A percentile compares a stretch with the other conserved stretches of the same genome.
These are phyloP conservation scores for Nicotiana sylvestris DNA, from an alignment of 257 asterid genomes.

Conservation along the genomic window DNA sequence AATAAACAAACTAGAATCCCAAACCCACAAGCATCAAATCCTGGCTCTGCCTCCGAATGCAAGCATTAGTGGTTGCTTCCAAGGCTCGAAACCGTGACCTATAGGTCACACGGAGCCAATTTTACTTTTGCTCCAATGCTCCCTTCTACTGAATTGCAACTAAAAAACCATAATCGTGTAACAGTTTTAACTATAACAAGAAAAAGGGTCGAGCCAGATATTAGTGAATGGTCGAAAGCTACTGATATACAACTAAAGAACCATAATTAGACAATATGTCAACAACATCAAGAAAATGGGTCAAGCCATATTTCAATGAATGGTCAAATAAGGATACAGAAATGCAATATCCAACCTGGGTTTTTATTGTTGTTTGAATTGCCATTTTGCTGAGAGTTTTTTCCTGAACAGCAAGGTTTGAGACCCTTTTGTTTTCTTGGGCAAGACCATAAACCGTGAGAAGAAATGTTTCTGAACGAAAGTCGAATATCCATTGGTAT, in stretches of 20 bases:
- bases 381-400: conserved; percentile 33
- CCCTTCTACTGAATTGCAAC: not conserved
- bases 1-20: no score
- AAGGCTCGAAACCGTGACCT: no score
- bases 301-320: not conserved
- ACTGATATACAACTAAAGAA: not conserved
- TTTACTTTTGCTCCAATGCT: no score
- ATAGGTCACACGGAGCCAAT: no score
- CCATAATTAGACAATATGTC: not conserved
- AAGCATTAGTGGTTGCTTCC: no score
- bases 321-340: not conserved
- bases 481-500: conserved; percentile 48
- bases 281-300: not conserved
- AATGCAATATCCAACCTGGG: no score
- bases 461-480: conserved; percentile 33
- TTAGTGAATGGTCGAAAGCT: not conserved
- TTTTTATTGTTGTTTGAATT: conserved; percentile 18
- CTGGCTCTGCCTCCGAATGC: no score
- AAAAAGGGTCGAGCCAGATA: not conserved
- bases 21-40: no score
- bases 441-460: conserved; percentile 21
- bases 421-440: conserved; percentile 27
- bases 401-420: conserved; percentile 37
- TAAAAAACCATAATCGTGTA: not conserved
- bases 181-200: not conserved